phyloP scores from a whole-genome alignment of 75 land plant species.

The Ceratopteris richardii region DNA sequence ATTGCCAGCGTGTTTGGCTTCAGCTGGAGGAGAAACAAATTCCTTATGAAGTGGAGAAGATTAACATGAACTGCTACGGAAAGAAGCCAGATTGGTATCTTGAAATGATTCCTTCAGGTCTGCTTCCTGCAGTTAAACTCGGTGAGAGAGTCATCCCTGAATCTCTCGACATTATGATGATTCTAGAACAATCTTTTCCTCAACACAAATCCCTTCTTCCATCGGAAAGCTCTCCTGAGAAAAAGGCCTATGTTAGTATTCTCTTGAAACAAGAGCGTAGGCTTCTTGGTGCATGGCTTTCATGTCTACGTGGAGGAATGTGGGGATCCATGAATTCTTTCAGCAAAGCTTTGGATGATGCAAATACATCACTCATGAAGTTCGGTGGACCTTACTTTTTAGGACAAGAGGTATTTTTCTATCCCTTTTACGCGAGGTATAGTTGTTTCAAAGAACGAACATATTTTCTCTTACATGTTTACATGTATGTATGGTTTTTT shows the following conservation, averaged over 20 bases:
- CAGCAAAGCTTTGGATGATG: slow-evolving; percentile 14
- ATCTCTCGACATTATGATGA: slow-evolving; percentile 30
- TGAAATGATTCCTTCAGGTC: slow-evolving; percentile 28
- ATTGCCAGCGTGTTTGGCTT: slow-evolving; percentile 30
- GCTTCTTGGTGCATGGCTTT: slow-evolving; percentile 24
- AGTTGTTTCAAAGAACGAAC: too few relatives aligned
- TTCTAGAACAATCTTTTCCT: slow-evolving; percentile 19
- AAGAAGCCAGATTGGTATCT: slow-evolving; percentile 30
- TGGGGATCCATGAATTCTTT: slow-evolving; percentile 11
- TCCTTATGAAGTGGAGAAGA: slow-evolving; percentile 26
- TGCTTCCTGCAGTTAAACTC: slow-evolving; percentile 22
- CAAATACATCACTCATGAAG: slow-evolving; percentile 8
- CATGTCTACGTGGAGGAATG: slow-evolving; percentile 7
- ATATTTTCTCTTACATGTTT: too few relatives aligned
- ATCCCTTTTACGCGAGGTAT: too few relatives aligned
- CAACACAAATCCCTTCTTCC: slow-evolving; percentile 20
- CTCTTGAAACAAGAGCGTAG: slow-evolving; percentile 19
- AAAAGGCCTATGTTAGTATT: not conserved
- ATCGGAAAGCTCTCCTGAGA: slow-evolving; percentile 6
- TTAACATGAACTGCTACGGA: slow-evolving; percentile 36
- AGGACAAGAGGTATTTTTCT: slow-evolving; percentile 15
- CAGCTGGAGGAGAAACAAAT: slow-evolving; percentile 32
- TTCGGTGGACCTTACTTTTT: slow-evolving; percentile 33
- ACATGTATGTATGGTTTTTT: too few relatives aligned
- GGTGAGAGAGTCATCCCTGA: slow-evolving; percentile 22